Conservation (phyloP, 1,284 basidiomycete species). For the Stygiomarasmius scandens region DNA sequence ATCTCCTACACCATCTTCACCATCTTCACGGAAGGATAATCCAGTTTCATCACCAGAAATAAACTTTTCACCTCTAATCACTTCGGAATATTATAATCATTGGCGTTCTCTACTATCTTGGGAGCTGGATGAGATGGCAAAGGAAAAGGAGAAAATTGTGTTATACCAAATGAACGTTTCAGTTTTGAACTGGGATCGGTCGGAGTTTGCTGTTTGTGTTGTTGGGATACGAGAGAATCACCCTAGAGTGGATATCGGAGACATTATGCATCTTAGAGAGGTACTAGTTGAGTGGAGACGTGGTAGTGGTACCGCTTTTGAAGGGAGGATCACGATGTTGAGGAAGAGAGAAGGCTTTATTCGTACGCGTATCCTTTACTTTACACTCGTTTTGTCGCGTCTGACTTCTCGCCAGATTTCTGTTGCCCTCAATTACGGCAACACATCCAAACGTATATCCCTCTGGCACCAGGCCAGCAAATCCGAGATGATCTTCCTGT, state of each 20-base stretch:
- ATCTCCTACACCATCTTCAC: slow-evolving; percentile 28
- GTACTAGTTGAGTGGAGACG: slow-evolving; percentile 33
- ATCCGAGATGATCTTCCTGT: slow-evolving; percentile 29
- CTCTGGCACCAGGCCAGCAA: slow-evolving; percentile 21
- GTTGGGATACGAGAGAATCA: slow-evolving; percentile 48
- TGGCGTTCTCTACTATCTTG: slow-evolving; percentile 44
- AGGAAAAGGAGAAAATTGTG: slow-evolving; percentile 41
- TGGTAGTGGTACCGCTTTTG: slow-evolving; percentile 37
- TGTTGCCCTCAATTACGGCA: slow-evolving; percentile 38
- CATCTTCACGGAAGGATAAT: too few relatives aligned
- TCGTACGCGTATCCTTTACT: slow-evolving; percentile 31
- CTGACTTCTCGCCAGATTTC: slow-evolving; percentile 34
- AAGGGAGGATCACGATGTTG: slow-evolving; percentile 37
- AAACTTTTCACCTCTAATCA: slow-evolving; percentile 23
- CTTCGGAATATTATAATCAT: slow-evolving; percentile 37
- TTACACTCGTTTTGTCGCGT: background rate
- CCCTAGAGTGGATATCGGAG: slow-evolving; percentile 43
- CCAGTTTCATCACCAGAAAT: background rate
- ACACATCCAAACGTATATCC: slow-evolving; percentile 35
- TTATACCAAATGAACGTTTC: slow-evolving; percentile 40
- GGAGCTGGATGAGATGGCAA: slow-evolving; percentile 43
- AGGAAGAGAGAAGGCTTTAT: slow-evolving; percentile 46
- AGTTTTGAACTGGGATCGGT: slow-evolving; percentile 35
- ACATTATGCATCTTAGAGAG: slow-evolving; percentile 45
- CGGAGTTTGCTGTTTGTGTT: slow-evolving; percentile 40